Base-by-base conservation (phyloP, 305 asterid species). In the Ilex paraguariensis region DNA sequence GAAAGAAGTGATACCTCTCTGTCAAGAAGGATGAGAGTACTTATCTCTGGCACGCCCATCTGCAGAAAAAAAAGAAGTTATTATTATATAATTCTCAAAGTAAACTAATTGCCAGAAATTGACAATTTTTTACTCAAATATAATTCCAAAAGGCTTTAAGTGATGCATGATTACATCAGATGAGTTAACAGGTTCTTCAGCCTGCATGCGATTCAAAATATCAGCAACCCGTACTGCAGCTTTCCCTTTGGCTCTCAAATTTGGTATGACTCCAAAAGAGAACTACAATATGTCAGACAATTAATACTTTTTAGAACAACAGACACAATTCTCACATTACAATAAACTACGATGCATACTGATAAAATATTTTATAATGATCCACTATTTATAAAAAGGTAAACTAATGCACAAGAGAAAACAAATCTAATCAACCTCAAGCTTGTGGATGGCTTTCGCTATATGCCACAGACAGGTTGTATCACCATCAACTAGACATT, bases 231-330 rank as follows among this genome's bases (percentile, higher is more conserved):
- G 88, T 63, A 81, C 77, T 60, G 98, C 86, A 59, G 84, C 96
- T 76, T 80, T 92, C 49, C 98, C 98, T 84, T 89, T 85, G 72
- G 97, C 95, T 77, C 98, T 90, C 69, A 92, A 76, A 83, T 92
- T 92, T 16, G 96, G 98, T 69, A 92, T 87, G 60, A 86, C 84
- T 66, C 98, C 98, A 70, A 81, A 85, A 67, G 94, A 76, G 70
- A 81, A 85, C 98, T 92, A 57, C 83, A 85, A 42, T 55, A 62
- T 56, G 53, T 11, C 15, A 49, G 13, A 7, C 14, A 49, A 49
- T 36, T 5, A 36, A 36, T 8, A 36, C 9, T 36, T 36, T 5
- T 36, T 36, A 36, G 42, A 21, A 36, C 42, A 36, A 36, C 42
- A 36, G 42, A 5, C 9, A 36, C 6, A 4, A 8, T 36, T 36